Conservation (phyloP, 2,329 filamentous ascomycete genomes). For the Aspergillus uvarum region DNA sequence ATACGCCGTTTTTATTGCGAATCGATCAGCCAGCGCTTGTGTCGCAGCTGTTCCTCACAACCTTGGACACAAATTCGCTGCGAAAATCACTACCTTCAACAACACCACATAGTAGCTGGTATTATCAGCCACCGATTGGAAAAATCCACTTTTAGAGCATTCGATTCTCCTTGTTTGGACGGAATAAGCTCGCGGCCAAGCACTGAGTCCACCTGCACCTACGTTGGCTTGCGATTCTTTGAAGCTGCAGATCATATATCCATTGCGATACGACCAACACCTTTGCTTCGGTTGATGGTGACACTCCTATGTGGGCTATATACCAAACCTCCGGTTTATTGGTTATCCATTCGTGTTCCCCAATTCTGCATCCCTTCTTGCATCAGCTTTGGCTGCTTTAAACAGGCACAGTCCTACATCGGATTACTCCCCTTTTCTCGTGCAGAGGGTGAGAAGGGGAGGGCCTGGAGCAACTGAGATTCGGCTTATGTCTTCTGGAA, state of each 20-base stretch:
- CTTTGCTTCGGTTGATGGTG: neutral
- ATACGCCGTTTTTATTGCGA: neutral
- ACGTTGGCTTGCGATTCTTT: neutral
- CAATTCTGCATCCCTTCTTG: slow-evolving; percentile 26
- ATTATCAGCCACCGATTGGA: neutral
- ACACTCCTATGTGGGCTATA: neutral
- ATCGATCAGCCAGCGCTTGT: neutral
- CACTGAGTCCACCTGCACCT: neutral
- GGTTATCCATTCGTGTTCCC: neutral
- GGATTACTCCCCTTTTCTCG: slow-evolving; percentile 26
- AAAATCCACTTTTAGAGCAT: neutral
- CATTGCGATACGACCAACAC: neutral
- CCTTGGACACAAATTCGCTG: neutral
- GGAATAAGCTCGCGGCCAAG: neutral
- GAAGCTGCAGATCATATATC: neutral
- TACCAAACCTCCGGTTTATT: neutral
- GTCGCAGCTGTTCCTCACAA: neutral
- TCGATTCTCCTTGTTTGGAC: neutral
- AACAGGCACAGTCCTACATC: slow-evolving; percentile 16
- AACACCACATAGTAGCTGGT: neutral
- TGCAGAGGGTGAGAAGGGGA: slow-evolving; percentile 33
- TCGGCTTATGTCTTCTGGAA: slow-evolving; percentile 23
- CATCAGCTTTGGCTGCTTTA: slow-evolving; percentile 21
- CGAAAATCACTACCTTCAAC: neutral
- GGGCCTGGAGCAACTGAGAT: slow-evolving; percentile 19